Evolutionary conservation across 2,329 filamentous ascomycete genomes (phyloP).

Genomic region (Penicillium fuscoglaucum): DNA sequence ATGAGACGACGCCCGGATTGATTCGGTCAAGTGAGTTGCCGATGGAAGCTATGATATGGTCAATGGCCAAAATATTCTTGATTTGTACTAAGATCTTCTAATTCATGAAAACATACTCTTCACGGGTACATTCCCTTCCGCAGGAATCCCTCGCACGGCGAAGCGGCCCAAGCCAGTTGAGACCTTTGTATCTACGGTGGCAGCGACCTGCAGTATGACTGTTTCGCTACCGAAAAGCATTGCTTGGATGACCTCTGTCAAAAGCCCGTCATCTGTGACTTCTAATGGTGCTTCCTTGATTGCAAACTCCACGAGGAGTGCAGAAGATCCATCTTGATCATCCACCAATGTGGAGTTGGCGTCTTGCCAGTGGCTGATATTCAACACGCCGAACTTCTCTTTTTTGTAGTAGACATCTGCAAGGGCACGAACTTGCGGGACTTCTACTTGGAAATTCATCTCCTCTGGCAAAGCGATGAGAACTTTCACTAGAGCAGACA

Average conservation of each 20-base stretch:
- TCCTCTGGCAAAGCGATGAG: constrained; percentile 77
- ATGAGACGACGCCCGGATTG: constrained; percentile 66
- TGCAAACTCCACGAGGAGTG: constrained; percentile 71
- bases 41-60: constrained; percentile 56
- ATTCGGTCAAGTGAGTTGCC: constrained; percentile 54
- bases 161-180: constrained; percentile 79
- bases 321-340: constrained; percentile 58
- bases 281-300: constrained; percentile 78
- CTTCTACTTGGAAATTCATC: constrained; percentile 80
- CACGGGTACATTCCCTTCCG: constrained; percentile 78
- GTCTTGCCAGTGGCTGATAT: constrained; percentile 77
- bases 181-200: constrained; percentile 79
- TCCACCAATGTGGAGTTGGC: constrained; percentile 75
- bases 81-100: constrained; percentile 25
- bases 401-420: constrained; percentile 79
- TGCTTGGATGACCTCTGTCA: constrained; percentile 76
- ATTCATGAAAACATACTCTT: constrained; percentile 72
- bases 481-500: constrained; percentile 81
- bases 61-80: constrained; percentile 21
- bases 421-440: constrained; percentile 72
- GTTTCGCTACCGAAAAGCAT: constrained; percentile 72
- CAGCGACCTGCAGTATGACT: constrained; percentile 72
- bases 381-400: constrained; percentile 75
- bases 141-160: constrained; percentile 79
- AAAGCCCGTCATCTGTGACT: constrained; percentile 76